phyloP scores from a whole-genome alignment of 2,329 filamentous ascomycete genomes.

The Bertia moriformis region DNA sequence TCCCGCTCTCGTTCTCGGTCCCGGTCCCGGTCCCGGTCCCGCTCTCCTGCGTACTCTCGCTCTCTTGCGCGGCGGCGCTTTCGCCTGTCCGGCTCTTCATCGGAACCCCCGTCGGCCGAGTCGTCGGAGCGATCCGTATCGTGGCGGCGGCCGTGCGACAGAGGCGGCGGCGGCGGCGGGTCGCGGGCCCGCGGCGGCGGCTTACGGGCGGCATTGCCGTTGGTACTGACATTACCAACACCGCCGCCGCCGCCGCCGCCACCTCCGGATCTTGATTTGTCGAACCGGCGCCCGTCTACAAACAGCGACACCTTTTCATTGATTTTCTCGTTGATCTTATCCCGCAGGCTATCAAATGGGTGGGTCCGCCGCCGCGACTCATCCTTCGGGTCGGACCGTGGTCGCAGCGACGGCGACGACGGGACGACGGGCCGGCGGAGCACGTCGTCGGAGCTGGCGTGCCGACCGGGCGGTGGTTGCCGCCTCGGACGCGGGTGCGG shows the following conservation, averaged over 20 bases:
- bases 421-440: too few relatives aligned
- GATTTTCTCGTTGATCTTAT: too few relatives aligned
- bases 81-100: slow-evolving; percentile 13
- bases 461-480: too few relatives aligned
- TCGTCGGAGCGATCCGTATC: slow-evolving; percentile 13
- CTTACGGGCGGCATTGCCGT: too few relatives aligned
- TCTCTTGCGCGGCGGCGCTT: slow-evolving; percentile 8
- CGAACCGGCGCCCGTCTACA: slow-evolving; percentile 18
- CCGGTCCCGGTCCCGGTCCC: too few relatives aligned
- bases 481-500: too few relatives aligned
- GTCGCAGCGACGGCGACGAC: background rate
- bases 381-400: slow-evolving; percentile 8
- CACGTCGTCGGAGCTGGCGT: too few relatives aligned
- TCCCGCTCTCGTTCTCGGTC: slow-evolving; percentile 14
- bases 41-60: slow-evolving; percentile 8
- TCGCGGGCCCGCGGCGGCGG: background rate
- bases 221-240: too few relatives aligned
- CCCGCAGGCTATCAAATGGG: slow-evolving; percentile 19
- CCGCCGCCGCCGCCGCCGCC: too few relatives aligned
- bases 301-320: slow-evolving; percentile 25
- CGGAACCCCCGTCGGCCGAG: slow-evolving; percentile 15
- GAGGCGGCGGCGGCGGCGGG: too few relatives aligned
- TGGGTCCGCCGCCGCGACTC: slow-evolving; percentile 20
- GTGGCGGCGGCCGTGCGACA: background rate
- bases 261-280: slow-evolving; percentile 11